These are phyloP conservation scores for Pichia sp. DNA, from an alignment of 1,139 yeast genomes.

Conservation along the genomic window DNA sequence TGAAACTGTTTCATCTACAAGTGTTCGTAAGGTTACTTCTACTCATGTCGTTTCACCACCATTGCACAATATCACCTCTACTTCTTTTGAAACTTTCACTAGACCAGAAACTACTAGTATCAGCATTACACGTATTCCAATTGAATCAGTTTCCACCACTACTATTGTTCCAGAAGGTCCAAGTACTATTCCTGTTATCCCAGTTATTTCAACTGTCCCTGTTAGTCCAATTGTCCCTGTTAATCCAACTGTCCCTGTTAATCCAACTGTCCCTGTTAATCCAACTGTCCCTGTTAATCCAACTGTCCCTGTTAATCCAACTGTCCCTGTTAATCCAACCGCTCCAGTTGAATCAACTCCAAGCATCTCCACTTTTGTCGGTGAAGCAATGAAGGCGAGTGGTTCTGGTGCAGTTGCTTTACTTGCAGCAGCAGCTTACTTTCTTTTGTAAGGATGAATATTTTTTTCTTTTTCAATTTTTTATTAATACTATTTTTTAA, in stretches of 20 bases:
- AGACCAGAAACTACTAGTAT: too few relatives aligned
- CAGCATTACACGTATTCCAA: too few relatives aligned
- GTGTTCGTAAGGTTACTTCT: neutral
- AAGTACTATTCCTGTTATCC: too few relatives aligned
- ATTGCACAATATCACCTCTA: neutral
- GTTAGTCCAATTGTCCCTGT: neutral
- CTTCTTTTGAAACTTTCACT: too few relatives aligned
- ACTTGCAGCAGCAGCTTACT: constrained; percentile 6
- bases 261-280: neutral
- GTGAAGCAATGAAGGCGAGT: constrained; percentile 2
- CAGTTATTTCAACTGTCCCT: neutral
- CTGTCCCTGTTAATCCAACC: neutral
- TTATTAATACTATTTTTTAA: neutral
- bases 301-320: neutral
- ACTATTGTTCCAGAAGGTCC: too few relatives aligned
- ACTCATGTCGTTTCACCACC: neutral
- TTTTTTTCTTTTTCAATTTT: neutral
- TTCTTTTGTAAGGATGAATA: neutral
- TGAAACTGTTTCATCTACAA: neutral
- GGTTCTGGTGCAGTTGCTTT: constrained; percentile 4
- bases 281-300: neutral
- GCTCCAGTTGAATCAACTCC: neutral
- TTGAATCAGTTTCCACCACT: too few relatives aligned
- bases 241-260: neutral
- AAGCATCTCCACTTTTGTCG: constrained; percentile 3